phyloP scores from a whole-genome alignment of 1,139 yeast species.

The Ogataea hybrid region DNA sequence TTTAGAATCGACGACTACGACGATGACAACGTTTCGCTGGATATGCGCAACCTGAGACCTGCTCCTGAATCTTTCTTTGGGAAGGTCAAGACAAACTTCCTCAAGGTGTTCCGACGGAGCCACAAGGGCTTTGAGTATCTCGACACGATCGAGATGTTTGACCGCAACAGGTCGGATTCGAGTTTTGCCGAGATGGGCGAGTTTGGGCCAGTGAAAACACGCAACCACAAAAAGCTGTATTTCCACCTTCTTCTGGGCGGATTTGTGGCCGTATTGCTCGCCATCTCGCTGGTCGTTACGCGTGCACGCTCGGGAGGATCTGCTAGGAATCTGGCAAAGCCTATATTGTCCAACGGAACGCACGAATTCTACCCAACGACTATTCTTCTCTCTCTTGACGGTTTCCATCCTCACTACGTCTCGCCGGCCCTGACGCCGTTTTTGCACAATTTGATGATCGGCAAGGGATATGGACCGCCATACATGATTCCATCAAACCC shows the following conservation, averaged over 20 bases:
- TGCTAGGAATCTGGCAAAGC: not conserved
- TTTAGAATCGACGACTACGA: slow-evolving; percentile 31
- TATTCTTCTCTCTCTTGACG: slow-evolving; percentile 73
- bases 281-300: slow-evolving; percentile 7
- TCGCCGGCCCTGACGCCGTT: slow-evolving; percentile 66
- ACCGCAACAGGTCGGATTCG: slow-evolving; percentile 22
- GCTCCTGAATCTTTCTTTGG: slow-evolving; percentile 5
- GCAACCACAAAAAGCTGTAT: slow-evolving; percentile 11
- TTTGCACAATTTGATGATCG: slow-evolving; percentile 52
- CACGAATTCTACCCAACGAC: slow-evolving; percentile 75
- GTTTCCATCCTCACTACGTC: slow-evolving; percentile 91
- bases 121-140: slow-evolving; percentile 19
- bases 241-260: slow-evolving; percentile 9
- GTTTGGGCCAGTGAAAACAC: slow-evolving; percentile 7
- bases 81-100: slow-evolving; percentile 13
- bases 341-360: slow-evolving; percentile 60
- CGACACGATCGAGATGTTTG: slow-evolving; percentile 28
- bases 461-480: slow-evolving; percentile 64
- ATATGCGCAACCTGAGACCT: slow-evolving; percentile 19
- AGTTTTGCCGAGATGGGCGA: slow-evolving; percentile 23
- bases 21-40: slow-evolving; percentile 25
- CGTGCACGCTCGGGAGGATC: slow-evolving; percentile 5
- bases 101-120: slow-evolving; percentile 11
- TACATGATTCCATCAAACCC: slow-evolving; percentile 88
- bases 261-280: slow-evolving; percentile 13